These are phyloP conservation scores for Solanum pinnatisectum DNA, from an alignment of 257 asterid species.

Conservation along the genomic window DNA sequence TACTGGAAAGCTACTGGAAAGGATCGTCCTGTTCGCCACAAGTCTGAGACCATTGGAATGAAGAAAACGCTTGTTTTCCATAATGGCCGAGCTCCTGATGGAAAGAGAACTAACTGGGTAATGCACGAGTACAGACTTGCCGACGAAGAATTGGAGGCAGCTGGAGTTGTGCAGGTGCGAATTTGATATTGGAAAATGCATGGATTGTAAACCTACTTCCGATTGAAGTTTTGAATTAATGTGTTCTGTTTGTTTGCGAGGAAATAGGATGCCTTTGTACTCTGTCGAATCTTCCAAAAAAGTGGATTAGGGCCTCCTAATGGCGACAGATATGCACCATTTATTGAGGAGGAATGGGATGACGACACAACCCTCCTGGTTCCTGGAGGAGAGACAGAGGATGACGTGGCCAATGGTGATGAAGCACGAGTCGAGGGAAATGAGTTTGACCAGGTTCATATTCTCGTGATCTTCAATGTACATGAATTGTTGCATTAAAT, in stretches of 20 bases:
- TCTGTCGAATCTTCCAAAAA: conserved; percentile 90
- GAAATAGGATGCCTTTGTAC: conserved; percentile 85
- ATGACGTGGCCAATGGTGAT: conserved; percentile 64
- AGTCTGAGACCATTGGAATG: conserved; percentile 65
- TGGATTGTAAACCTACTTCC: background rate
- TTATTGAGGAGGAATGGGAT: conserved; percentile 95
- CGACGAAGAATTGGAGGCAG: conserved; percentile 57
- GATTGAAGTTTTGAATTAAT: conserved; percentile 11
- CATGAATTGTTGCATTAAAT: background rate
- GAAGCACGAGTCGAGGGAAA: conserved; percentile 43
- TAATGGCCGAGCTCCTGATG: conserved; percentile 92
- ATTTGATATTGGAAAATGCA: background rate
- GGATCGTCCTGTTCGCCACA: conserved; percentile 71
- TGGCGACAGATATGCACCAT: conserved; percentile 91
- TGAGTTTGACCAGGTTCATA: conserved; percentile 52
- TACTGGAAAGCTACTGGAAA: conserved; percentile 98
- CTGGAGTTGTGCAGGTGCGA: conserved; percentile 77
- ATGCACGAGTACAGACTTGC: conserved; percentile 94
- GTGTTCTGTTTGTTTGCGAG: conserved; percentile 28
- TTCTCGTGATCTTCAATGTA: background rate
- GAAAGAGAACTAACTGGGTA: conserved; percentile 92
- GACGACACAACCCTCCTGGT: conserved; percentile 45
- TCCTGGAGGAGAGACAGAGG: conserved; percentile 70
- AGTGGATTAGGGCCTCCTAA: conserved; percentile 97
- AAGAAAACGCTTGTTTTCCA: conserved; percentile 89